These are phyloP conservation scores for Ganoderma lingzhi DNA, from an alignment of 1,284 basidiomycete species.

Conservation along the genomic window DNA sequence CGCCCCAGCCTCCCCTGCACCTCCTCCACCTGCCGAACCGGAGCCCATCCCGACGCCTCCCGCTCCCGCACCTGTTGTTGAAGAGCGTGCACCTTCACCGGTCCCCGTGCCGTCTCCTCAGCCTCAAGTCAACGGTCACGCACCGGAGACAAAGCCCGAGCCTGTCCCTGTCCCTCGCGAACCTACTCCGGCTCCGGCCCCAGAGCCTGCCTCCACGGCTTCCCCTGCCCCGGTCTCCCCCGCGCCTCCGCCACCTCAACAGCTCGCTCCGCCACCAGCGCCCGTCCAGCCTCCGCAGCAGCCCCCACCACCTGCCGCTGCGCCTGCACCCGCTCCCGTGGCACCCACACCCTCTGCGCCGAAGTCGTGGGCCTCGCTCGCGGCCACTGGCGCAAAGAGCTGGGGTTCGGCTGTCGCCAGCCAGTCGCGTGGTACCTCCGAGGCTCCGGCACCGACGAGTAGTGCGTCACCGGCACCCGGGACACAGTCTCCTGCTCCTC, in stretches of 20 bases:
- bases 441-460: slow-evolving; percentile 56
- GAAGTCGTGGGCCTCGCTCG: slow-evolving; percentile 92
- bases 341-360: slow-evolving; percentile 54
- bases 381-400: slow-evolving; percentile 79
- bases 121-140: slow-evolving; percentile 36
- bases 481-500: slow-evolving; percentile 58
- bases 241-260: slow-evolving; percentile 53
- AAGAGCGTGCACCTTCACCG: slow-evolving; percentile 42
- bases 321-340: slow-evolving; percentile 40
- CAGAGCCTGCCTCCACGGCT: slow-evolving; percentile 41
- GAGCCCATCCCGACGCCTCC: slow-evolving; percentile 42
- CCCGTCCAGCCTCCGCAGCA: slow-evolving; percentile 48
- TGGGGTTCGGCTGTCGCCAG: slow-evolving; percentile 83
- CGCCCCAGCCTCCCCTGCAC: slow-evolving; percentile 41
- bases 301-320: slow-evolving; percentile 31
- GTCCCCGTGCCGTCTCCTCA: slow-evolving; percentile 43
- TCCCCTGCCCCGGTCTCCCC: slow-evolving; percentile 43
- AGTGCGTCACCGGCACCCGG: slow-evolving; percentile 54
- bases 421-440: slow-evolving; percentile 75
- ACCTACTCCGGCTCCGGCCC: slow-evolving; percentile 46
- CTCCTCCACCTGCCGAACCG: slow-evolving; percentile 39
- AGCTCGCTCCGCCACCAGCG: slow-evolving; percentile 46
- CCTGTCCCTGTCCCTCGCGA: slow-evolving; percentile 47
- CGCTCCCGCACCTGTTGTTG: slow-evolving; percentile 43
- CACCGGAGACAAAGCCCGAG: slow-evolving; percentile 44